Conservation (phyloP, 2,329 filamentous ascomycete species). For the Ophiostoma ulmi region DNA sequence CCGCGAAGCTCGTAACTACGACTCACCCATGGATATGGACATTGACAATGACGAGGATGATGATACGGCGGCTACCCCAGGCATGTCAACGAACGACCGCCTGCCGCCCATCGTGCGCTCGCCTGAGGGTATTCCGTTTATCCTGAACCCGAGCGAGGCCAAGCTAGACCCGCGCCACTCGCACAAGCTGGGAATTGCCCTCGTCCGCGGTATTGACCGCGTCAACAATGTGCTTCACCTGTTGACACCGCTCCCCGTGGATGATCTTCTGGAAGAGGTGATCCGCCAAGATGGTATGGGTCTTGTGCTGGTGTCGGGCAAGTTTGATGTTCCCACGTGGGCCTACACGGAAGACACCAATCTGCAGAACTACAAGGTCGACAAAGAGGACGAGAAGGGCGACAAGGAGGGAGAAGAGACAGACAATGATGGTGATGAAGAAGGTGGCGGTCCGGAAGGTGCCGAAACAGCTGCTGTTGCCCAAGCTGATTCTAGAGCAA, state of each 20-base stretch:
- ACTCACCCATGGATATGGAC: conserved; percentile 6
- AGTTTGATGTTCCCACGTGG: conserved; percentile 64
- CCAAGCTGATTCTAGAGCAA: conserved; percentile 11
- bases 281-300: conserved; percentile 37
- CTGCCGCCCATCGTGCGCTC: conserved; percentile 38
- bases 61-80: background rate
- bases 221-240: conserved; percentile 54
- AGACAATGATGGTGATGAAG: conserved; percentile 19
- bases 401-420: conserved; percentile 37
- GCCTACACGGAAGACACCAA: conserved; percentile 62
- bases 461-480: background rate
- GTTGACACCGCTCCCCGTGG: conserved; percentile 49
- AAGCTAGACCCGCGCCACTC: conserved; percentile 57
- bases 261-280: conserved; percentile 17
- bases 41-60: background rate
- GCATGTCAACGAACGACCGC: conserved; percentile 40
- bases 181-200: conserved; percentile 56
- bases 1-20: conserved; percentile 3
- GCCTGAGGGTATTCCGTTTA: conserved; percentile 56
- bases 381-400: conserved; percentile 32
- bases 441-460: background rate
- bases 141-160: conserved; percentile 50
- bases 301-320: conserved; percentile 62
- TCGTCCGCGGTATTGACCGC: conserved; percentile 65
- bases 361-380: conserved; percentile 25